phyloP scores from a whole-genome alignment of 1,284 basidiomycete genomes.

The Earliella scabrosa region DNA sequence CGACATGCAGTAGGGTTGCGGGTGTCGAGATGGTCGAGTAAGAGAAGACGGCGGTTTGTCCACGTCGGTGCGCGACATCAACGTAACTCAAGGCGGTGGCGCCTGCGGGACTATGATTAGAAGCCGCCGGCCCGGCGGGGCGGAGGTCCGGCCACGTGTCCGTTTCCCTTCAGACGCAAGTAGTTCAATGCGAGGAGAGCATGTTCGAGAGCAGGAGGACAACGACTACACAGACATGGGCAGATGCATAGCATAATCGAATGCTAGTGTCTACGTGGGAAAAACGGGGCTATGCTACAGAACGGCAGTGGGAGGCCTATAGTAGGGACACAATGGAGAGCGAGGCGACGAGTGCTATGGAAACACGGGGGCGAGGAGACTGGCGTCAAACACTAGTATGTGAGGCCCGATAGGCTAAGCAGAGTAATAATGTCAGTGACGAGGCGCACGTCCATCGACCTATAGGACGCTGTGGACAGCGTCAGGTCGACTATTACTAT shows the following conservation, averaged over 20 bases:
- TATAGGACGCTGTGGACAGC: background rate
- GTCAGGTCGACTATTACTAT: slow-evolving; percentile 4
- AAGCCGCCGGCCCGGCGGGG: background rate
- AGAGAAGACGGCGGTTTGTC: background rate
- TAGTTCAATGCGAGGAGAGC: background rate
- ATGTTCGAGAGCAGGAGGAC: background rate
- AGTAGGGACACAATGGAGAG: background rate
- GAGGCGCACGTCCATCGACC: background rate
- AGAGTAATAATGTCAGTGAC: slow-evolving; percentile 16
- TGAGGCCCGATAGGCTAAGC: background rate
- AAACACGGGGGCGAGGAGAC: background rate
- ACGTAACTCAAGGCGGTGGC: background rate
- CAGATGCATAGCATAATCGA: slow-evolving; percentile 3
- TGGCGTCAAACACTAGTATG: background rate
- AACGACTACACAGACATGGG: slow-evolving; percentile 2
- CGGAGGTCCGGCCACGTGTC: background rate
- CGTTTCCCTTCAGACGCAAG: background rate
- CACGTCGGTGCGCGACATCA: background rate
- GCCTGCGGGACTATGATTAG: background rate
- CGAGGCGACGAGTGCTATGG: background rate
- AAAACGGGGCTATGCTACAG: slow-evolving; percentile 13
- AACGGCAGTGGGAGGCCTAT: background rate
- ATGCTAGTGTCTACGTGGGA: slow-evolving; percentile 7
- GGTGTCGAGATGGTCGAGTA: background rate
- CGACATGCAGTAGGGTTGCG: background rate